These are phyloP conservation scores for Biscogniauxia marginata DNA, from an alignment of 2,329 filamentous ascomycete genomes.

Conservation along the genomic window DNA sequence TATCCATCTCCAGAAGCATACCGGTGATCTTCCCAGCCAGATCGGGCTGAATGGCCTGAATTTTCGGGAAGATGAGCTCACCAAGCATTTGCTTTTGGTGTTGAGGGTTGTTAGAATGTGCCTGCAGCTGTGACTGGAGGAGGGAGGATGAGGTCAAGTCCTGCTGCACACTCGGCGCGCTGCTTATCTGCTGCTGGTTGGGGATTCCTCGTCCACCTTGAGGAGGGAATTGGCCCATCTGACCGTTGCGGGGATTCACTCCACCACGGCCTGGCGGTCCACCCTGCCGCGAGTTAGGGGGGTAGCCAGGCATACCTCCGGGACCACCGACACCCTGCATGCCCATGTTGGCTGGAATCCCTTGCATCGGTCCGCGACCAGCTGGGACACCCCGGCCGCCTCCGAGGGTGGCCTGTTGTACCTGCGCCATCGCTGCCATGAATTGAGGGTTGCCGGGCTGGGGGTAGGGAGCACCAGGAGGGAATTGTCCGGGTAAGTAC, in stretches of 20 bases:
- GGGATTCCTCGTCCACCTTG: slow-evolving; percentile 50
- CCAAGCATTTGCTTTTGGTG: slow-evolving; percentile 99
- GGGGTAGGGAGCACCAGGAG: slow-evolving; percentile 72
- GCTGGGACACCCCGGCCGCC: slow-evolving; percentile 63
- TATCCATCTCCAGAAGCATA: slow-evolving; percentile 99
- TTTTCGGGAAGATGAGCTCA: slow-evolving; percentile 98
- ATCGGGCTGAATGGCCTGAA: slow-evolving; percentile 88
- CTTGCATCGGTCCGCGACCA: slow-evolving; percentile 71
- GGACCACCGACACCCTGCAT: slow-evolving; percentile 46
- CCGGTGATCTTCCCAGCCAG: slow-evolving; percentile 98
- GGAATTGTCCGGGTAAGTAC: slow-evolving; percentile 81
- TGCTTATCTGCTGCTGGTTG: slow-evolving; percentile 37
- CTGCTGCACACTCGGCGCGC: slow-evolving; percentile 32
- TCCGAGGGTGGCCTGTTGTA: slow-evolving; percentile 58
- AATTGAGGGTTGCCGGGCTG: slow-evolving; percentile 78
- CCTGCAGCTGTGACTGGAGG: slow-evolving; percentile 58
- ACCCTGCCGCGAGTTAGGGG: slow-evolving; percentile 50
- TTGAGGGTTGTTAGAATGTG: slow-evolving; percentile 50
- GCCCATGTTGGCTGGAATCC: slow-evolving; percentile 70
- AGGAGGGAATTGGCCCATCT: slow-evolving; percentile 39
- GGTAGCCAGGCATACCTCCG: slow-evolving; percentile 53
- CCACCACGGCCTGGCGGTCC: slow-evolving; percentile 41
- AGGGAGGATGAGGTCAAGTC: slow-evolving; percentile 43
- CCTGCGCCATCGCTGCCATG: slow-evolving; percentile 80
- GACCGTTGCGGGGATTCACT: slow-evolving; percentile 44